phyloP scores from a whole-genome alignment of 169 alveolate genomes.

The Eimeria acervulina region DNA sequence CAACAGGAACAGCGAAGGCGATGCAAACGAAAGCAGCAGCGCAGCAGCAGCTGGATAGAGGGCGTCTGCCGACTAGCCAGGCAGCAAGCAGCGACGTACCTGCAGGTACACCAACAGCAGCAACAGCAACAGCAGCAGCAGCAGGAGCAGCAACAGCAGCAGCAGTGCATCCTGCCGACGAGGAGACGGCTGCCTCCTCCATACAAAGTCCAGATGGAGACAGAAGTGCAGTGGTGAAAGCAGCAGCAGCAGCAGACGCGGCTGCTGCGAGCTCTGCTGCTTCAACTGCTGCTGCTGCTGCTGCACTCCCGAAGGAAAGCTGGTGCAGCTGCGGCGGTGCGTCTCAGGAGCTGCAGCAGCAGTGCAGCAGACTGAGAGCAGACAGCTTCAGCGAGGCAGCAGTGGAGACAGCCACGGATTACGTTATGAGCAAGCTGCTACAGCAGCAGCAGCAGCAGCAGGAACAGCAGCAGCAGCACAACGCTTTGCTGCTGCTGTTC shows the following conservation, averaged over 20 bases:
- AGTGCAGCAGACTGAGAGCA: background rate
- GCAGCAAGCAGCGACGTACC: background rate
- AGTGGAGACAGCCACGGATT: slow-evolving; percentile 11
- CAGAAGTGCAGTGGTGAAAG: background rate
- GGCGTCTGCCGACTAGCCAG: background rate
- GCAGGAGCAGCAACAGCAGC: slow-evolving; percentile 14
- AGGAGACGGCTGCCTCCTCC: background rate
- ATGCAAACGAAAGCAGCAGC: slow-evolving; percentile 43
- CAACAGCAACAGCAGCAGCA: slow-evolving; percentile 22
- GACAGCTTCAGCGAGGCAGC: slow-evolving; percentile 34
- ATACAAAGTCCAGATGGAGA: background rate
- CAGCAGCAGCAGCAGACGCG: background rate
- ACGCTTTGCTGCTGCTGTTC: slow-evolving; percentile 34
- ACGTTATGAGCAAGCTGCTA: background rate
- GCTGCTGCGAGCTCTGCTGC: background rate
- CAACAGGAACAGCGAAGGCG: slow-evolving; percentile 33
- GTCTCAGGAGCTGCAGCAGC: slow-evolving; percentile 30
- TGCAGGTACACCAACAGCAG: slow-evolving; percentile 10
- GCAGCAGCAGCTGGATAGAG: slow-evolving; percentile 10
- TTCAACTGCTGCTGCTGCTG: background rate
- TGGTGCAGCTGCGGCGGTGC: slow-evolving; percentile 10
- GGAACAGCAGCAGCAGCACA: slow-evolving; percentile 34
- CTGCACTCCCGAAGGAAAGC: background rate
- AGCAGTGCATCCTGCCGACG: background rate
- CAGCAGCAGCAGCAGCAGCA: slow-evolving; percentile 40